These are phyloP conservation scores for Pseudogymnoascus sp. DNA, from an alignment of 2,329 filamentous ascomycete genomes.

Conservation along the genomic window DNA sequence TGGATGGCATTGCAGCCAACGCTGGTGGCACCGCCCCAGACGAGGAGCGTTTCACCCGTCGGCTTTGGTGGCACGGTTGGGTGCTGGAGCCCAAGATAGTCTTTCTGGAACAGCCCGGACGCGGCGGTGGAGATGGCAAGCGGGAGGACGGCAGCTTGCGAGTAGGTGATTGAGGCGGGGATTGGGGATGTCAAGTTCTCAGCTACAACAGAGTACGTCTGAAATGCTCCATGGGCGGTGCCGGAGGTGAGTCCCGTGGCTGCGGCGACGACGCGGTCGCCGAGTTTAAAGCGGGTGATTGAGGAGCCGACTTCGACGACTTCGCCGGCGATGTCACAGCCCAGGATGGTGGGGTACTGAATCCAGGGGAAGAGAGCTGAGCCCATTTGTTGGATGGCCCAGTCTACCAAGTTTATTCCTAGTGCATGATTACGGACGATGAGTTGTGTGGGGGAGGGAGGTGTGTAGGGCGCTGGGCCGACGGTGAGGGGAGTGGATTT, in stretches of 20 bases:
- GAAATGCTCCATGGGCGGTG: constrained; percentile 24
- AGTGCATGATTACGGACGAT: constrained; percentile 32
- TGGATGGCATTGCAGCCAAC: constrained; percentile 32
- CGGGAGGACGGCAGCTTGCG: constrained; percentile 27
- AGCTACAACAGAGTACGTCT: constrained; percentile 24
- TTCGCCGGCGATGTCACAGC: constrained; percentile 16
- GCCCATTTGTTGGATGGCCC: constrained; percentile 27
- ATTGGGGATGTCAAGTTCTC: constrained; percentile 22
- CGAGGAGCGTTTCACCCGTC: constrained; percentile 7
- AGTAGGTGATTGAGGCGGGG: constrained; percentile 26
- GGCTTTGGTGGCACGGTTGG: constrained; percentile 17
- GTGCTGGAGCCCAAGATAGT: constrained; percentile 17
- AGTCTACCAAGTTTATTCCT: constrained; percentile 36
- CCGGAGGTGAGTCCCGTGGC: constrained; percentile 28
- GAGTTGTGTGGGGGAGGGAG: constrained; percentile 30
- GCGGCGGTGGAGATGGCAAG: constrained; percentile 28
- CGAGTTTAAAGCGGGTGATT: constrained; percentile 11
- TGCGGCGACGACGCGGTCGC: constrained; percentile 27
- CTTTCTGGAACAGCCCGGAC: constrained; percentile 25
- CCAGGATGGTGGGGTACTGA: constrained; percentile 19
- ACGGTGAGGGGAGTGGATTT: constrained; percentile 29
- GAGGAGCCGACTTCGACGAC: constrained; percentile 12
- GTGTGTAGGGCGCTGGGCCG: constrained; percentile 28
- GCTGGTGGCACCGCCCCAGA: constrained; percentile 19
- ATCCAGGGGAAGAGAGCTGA: constrained; percentile 29